These are phyloP conservation scores for Tolypocladium endophyticum DNA, from an alignment of 2,329 filamentous ascomycete species.

Conservation along the genomic window DNA sequence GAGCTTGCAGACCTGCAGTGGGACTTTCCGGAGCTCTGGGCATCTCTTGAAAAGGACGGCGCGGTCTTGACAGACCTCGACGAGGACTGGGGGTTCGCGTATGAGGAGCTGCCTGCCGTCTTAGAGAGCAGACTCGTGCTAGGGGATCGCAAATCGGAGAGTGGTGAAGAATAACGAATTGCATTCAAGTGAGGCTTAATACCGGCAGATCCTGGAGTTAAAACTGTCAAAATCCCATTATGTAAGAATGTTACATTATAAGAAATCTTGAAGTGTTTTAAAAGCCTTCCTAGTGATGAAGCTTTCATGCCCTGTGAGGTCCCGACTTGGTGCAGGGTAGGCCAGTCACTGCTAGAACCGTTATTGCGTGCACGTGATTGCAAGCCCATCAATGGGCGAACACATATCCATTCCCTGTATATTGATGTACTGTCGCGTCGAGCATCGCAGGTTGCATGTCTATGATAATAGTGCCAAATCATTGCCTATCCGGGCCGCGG, in stretches of 20 bases:
- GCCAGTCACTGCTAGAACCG: too few species aligned
- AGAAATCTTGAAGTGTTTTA: not conserved
- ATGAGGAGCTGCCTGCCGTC: slow-evolving; percentile 16
- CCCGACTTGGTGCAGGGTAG: not conserved
- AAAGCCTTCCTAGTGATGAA: not conserved
- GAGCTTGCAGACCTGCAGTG: slow-evolving; percentile 16
- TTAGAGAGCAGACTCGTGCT: not conserved
- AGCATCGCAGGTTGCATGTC: not conserved
- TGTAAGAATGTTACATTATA: not conserved
- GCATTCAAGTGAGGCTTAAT: not conserved
- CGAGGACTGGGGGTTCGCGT: slow-evolving; percentile 21
- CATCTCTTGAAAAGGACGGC: slow-evolving; percentile 11
- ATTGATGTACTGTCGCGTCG: not conserved
- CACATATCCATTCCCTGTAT: not conserved
- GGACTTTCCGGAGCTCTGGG: slow-evolving; percentile 10
- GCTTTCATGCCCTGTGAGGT: not conserved
- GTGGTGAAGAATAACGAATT: not conserved
- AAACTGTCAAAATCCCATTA: not conserved
- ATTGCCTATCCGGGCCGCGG: not conserved
- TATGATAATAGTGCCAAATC: not conserved
- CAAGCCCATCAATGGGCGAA: too few species aligned
- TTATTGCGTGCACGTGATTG: too few species aligned
- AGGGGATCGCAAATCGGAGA: not conserved
- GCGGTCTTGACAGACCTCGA: slow-evolving; percentile 18
- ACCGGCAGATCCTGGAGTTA: not conserved